A percentile compares a stretch with the other conserved stretches of the same genome.
Conservation (phyloP, 116 monocot species). For the Phalaenopsis hybrid region DNA sequence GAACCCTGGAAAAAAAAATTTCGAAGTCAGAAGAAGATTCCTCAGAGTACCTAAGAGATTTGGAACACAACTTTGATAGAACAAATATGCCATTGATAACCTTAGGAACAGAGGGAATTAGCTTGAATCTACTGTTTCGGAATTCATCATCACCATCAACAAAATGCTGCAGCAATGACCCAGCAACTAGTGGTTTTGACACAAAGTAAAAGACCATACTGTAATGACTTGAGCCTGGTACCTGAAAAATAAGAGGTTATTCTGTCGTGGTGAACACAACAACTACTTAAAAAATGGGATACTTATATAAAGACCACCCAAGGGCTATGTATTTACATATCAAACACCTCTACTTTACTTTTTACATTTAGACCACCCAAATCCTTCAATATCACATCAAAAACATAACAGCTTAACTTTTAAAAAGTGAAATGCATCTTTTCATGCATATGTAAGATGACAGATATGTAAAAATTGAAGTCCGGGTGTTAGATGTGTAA, state of each 20-base stretch:
- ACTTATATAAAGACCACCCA: neutral
- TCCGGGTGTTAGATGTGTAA: too few species aligned
- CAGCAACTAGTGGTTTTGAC: conserved; percentile 41
- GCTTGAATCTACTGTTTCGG: conserved; percentile 84
- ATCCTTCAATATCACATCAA: too few species aligned
- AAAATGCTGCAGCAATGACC: conserved; percentile 76
- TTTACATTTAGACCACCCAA: too few species aligned
- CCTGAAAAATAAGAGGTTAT: conserved; percentile 30
- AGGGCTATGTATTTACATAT: too few species aligned
- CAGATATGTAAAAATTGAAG: too few species aligned
- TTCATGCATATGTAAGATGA: too few species aligned
- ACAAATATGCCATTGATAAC: conserved; percentile 18
- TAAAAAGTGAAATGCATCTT: too few species aligned
- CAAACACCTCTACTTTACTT: too few species aligned
- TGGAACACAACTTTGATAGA: neutral
- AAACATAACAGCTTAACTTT: too few species aligned
- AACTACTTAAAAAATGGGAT: neutral
- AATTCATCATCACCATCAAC: conserved; percentile 97
- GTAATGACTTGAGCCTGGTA: conserved; percentile 83
- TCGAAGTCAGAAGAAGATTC: conserved; percentile 9
- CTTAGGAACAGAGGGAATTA: conserved; percentile 91
- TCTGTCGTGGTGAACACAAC: neutral
- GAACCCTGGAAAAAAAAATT: conserved; percentile 52
- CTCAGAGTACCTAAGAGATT: neutral
- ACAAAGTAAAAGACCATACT: conserved; percentile 98